Evolutionary conservation across 352 stramenopile genomes (phyloP), one percentile per base, ranked within the genome.

Genomic region (Pythium volutum): DNA sequence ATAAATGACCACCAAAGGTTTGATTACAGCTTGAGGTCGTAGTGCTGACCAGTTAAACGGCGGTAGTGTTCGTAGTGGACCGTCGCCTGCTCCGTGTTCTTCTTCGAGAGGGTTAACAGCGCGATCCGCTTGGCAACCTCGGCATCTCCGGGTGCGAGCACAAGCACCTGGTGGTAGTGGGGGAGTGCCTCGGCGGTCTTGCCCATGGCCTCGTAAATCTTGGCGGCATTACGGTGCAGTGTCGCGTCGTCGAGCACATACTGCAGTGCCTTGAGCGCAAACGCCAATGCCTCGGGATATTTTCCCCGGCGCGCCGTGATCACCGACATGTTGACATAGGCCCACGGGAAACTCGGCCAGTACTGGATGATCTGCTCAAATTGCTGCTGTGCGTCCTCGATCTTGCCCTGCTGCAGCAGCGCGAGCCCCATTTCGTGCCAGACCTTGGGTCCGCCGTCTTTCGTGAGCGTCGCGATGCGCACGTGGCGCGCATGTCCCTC

Each of bases 381-480:
- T 18, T 84, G 31, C 2, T 62, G 55, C 34, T 67, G 66, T 5
- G 82, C 79, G 48, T 88, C 64, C 36, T 77, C 63, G 1, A 59
- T 26, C 36, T 79, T 67, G 23, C 71, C 73, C 20, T 76, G 62
- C 56, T 75, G 53, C 38, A 91, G 67, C 23, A 82, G 67, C 18
- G 76, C 73, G 14, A 89, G 67, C 25, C 75, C 82, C 45, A 80
- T 62, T 48, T 91, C 82, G 67, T 89, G 87, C 54, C 64, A 73
- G 43, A 84, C 75, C 41, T 84, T 76, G 6, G 81, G 76, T 8
- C 76, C 74, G 33, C 71, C 78, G 34, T 76, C 71, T 41, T 77
- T 70, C 12, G 82, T 86, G n/a, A 91, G 66, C 61, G 71, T 63
- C 45, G 82, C 77, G 53, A 91, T 89, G 33, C 82, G 77, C 2